Evolutionary conservation across 2,329 filamentous ascomycete species (phyloP), one percentile per base, ranked within the genome.

Genomic region (Arthrobotrys pseudoclavata): DNA sequence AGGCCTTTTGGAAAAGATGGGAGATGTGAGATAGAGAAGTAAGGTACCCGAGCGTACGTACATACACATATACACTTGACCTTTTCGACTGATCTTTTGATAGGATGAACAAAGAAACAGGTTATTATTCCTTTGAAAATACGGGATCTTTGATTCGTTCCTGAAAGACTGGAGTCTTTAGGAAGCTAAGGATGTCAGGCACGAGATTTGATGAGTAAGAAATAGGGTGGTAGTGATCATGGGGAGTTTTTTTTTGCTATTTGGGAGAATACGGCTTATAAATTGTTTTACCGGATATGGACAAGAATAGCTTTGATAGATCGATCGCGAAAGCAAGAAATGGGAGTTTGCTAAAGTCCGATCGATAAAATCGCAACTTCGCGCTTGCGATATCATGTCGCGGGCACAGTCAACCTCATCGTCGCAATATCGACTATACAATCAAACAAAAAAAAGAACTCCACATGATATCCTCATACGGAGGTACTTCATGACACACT

Each of bases 401-500:
- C 50, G 22, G 13, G 15, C 20, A 47, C 18, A 47, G 4, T 22
- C 6, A 10, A 18, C 5, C 2, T 47, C 4, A 47, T 22, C 18
- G 10, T 22, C 42, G n/a, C 40, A 2, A 42, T 42, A 42, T 7
- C 22, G 22, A 24, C 3, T 48, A 24, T 48, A 24, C 18, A 12
- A 52, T 15, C 47, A 26, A 52, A 12, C 22, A 29, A 29, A 20
- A 12, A 69, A 60, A 60, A 60, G 10, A 67, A 77, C 63, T 77
- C 37, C 74, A 77, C 74, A 77, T 77, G 74, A 77, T 77, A 70
- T 29, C 67, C 74, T 77, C 74, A 77, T 70, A 71, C 34, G 74
- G 74, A 77, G 68, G 68, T 71, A 67, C 45, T 77, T 77, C 74
- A 77, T 77, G 74, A 77, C 74, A 62, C 61, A 7, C 45, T 47